Evolutionary conservation across 140 eudicot species (phyloP), one percentile per base, ranked within the genome.

Genomic region (Ambrosia hybrid): DNA sequence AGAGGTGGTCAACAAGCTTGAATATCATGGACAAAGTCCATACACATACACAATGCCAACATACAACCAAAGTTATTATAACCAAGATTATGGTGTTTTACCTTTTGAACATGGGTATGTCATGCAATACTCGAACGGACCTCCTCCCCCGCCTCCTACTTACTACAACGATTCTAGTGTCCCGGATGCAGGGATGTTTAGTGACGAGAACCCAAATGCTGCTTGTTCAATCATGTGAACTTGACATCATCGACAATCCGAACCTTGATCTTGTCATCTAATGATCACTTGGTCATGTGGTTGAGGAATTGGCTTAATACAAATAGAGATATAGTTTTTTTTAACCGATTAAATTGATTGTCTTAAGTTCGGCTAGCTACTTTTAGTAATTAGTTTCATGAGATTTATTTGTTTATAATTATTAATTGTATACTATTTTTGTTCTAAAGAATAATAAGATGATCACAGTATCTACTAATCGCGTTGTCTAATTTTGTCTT

Each of bases 151-250:
- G 0, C 95, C 86, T 12, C 81, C 95, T 0, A 59, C 51, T 63
- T 82, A 74, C 55, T 34, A 77, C 10, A 55, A 85, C 2, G 83
- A 65, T 7, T 30, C 75, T 41, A 58, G 77, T 55, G 79, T 11
- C 17, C 81, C 78, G 17, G 84, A 86, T 51, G 26, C 15, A 0
- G 68, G 73, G 57, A 88, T 91, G 91, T 91, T 91, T 10, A 91
- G 96, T 53, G 97, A 91, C 43, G 97, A 91, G 51, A 85, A 91
- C 71, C 97, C 97, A 21, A 85, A 91, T 48, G 97, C 74, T 67
- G 88, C 77, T 11, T 91, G 97, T 73, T 79, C 83, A 6, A 69
- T 91, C 43, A 91, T 88, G 94, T 91, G 85, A 82, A 21, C 30
- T 21, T 21, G 30, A 21, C 30, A 34, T 13, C 21, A 9, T 26